Base-by-base conservation (phyloP, 495 filamentous ascomycete species). In the Aspergillus funiculosus region DNA sequence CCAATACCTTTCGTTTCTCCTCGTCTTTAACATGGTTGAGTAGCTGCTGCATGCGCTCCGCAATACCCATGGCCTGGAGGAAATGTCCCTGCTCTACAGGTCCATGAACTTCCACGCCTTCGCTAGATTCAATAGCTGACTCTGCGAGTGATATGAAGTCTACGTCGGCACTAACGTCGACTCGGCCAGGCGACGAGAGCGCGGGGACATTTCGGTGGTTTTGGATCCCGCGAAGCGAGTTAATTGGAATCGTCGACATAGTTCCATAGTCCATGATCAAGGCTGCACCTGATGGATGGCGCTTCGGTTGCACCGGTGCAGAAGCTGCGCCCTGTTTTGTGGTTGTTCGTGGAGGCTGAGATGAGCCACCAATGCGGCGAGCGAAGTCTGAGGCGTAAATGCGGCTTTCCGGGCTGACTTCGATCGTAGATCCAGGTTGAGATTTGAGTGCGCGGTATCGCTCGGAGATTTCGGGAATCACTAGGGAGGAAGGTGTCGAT, bases 191-290 rank as follows among this genome's bases (percentile, higher is more conserved):
- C 6, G 72, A 67, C 3, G 73, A 68, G 52, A 98, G 87, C 2
- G 92, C 86, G 3, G 81, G 84, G 24, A 92, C 83, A 10, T 66
- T 77, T 9, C 67, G 59, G 63, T 98, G 92, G 7, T 65, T 59
- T 27, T 80, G 72, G 62, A 98, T 95, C 9, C 92, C 92, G 20
- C 92, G 85, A 8, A 98, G 73, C 0, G 87, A 89, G 71, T 91
- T 90, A 22, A 81, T 71, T 0, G 92, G 92, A 36, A 96, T 82
- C 0, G 84, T 84, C 38, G 76, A 69, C 15, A 77, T 46, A 2
- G 90, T 87, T 2, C 92, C 92, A 68, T 97, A 98, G 67, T 98
- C 92, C 46, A 98, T 78, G 51, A 98, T 87, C 11, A 98, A 68
- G 1, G 90, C 91, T 10, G 87, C 89, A 37, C 92, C 92, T 2